Evolutionary conservation across 768 basidiomycete species (phyloP).

Genomic region (Hebeloma cylindrosporum): DNA sequence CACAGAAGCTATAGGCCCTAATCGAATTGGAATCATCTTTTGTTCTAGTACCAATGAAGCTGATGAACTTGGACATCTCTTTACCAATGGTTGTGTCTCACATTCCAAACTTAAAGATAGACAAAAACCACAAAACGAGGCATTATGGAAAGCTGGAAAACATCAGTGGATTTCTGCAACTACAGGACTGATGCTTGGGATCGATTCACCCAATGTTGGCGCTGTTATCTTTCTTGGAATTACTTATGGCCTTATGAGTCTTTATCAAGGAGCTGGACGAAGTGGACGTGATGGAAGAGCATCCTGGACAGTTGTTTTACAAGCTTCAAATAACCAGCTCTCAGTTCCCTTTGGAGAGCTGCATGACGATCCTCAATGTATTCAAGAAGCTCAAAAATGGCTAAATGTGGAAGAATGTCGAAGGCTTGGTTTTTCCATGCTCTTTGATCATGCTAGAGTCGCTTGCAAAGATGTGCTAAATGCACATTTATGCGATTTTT

Average conservation of each 20-base stretch:
- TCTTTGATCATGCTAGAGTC: background rate
- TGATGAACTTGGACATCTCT: too few relatives aligned
- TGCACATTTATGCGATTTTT: background rate
- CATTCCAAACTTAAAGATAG: background rate
- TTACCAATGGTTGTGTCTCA: too few relatives aligned
- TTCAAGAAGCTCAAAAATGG: background rate
- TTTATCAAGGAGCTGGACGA: background rate
- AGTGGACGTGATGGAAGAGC: background rate
- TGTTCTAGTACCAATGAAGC: background rate
- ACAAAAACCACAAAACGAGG: background rate
- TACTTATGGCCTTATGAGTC: background rate
- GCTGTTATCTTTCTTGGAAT: background rate
- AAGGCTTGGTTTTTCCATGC: background rate
- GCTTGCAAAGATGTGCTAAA: background rate
- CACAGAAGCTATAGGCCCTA: background rate
- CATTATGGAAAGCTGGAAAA: background rate
- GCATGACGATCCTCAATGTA: background rate
- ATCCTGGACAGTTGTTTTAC: background rate
- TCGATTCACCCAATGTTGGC: background rate
- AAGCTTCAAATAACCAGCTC: background rate
- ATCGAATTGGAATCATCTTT: constrained; percentile 21
- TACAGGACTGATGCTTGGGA: background rate
- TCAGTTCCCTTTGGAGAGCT: background rate
- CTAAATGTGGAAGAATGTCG: background rate
- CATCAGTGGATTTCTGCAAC: background rate